Evolutionary conservation across 164 flowering plant species (phyloP).

Genomic region (Protea cynaroides): DNA sequence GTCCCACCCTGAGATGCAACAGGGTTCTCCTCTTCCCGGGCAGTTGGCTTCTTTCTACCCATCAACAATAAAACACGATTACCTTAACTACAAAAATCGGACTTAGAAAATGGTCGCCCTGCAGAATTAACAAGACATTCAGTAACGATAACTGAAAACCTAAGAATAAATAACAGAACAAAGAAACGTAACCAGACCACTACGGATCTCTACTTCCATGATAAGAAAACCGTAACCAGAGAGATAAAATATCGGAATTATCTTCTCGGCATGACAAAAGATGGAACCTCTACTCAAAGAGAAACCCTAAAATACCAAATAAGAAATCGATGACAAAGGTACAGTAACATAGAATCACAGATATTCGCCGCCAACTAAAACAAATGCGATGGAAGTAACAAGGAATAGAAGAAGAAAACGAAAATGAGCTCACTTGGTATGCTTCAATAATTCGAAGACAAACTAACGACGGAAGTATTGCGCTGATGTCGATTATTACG

Average conservation of each 20-base stretch:
- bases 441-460: too few species aligned
- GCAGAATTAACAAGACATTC: background rate
- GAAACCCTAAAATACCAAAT: conserved; percentile 1
- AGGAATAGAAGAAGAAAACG: too few species aligned
- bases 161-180: background rate
- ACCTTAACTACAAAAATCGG: background rate
- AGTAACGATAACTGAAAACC: background rate
- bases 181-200: background rate
- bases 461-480: too few species aligned
- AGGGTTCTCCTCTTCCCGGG: conserved; percentile 42
- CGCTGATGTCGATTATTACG: too few species aligned
- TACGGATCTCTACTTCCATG: background rate
- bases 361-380: too few species aligned
- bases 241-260: background rate
- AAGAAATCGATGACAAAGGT: background rate
- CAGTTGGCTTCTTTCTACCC: conserved; percentile 63
- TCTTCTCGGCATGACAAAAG: background rate
- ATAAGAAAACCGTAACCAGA: background rate
- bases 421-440: too few species aligned
- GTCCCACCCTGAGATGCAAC: conserved; percentile 20
- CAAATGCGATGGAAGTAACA: too few species aligned
- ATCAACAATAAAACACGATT: conserved; percentile 16
- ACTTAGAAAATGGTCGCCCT: background rate
- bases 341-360: too few species aligned
- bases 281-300: background rate